Evolutionary conservation across 768 basidiomycete species (phyloP), one percentile per base, ranked within the genome.

Genomic region (Amanita thiersii): DNA sequence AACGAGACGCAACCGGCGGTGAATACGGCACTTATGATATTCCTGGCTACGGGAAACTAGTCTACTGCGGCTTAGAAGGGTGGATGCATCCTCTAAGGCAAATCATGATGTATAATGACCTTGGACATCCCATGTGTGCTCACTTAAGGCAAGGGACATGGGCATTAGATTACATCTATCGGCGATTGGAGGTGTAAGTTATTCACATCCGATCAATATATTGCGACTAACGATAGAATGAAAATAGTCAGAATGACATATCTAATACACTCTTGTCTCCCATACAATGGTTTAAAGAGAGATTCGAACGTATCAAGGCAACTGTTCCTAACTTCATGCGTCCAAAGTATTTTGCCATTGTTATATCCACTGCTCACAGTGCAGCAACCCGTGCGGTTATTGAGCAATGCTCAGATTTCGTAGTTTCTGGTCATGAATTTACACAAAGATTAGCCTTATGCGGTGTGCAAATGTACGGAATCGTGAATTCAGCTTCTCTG

Each of bases 261-360:
- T 74, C 88, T 54, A 89, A 92, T 0, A 70, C 75, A 25, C 72
- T 98, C 6, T 65, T 56, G 2, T 70, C 71, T 46, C 82, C 88
- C 8, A 84, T 81, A 4, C 63, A 73, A 40, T 99, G 96, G 96
- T 69, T 97, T 53, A 75, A 79, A 56, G 77, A 86, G 47, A 77
- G 92, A n/a, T 88, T 93, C 52, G 87, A 91, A 35, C 70, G 78
- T 15, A 73, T 98, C 53, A 83, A 86, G 51, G 56, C 57, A 1
- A 70, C 70, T 8, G 81, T 82, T 4, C 86, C 96, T 0, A 75
- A 85, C 12, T 93, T 91, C 69, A 69, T 98, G 60, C 77, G 93
- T 15, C 96, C 96, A 15, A 98, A 94, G 59, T 98, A 89, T 62
- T 99, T 99, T 50, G 91, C 92, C 1, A 73, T 98, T 45, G 73